Base-by-base conservation (phyloP, 768 basidiomycete genomes). In the Rhodosporidiobolus odoratus region DNA sequence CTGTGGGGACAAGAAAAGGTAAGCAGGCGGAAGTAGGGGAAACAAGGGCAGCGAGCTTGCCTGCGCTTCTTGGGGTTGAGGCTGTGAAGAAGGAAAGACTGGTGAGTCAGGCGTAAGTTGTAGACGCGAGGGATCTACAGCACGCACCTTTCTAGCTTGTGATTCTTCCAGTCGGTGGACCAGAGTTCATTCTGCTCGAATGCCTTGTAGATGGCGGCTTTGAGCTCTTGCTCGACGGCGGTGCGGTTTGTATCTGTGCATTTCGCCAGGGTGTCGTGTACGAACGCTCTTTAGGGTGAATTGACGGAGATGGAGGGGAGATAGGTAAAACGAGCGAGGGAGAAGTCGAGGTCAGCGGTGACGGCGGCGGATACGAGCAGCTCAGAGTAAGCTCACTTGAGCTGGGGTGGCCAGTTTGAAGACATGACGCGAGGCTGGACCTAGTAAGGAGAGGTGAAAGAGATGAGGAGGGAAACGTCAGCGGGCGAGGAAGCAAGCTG, bases 131-230 rank as follows among this genome's bases (percentile, higher is more conserved):
- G 45, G 9, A 27, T 13, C 7, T 10, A 25, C 1, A n/a, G 57
- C 65, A 78, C 77, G 78, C 77, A 93, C 94, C 89, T 89, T 83
- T 91, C 84, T 65, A 99, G 83, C 80, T 95, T 89, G 41, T 93
- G 85, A 40, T 85, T 88, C 16, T 84, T 82, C 96, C 96, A 99
- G 80, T 98, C 92, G 66, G 89, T 95, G n/a, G 90, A 89, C 86
- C 90, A 89, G 34, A 98, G 84, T 2, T 89, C 85, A 79, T 90
- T 87, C 78, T 86, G 84, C 71, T 86, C 84, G 82, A 91, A 95
- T 80, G 92, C 88, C 75, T 92, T 86, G 85, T 90, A 89, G 80
- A 99, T 96, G 85, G 92, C 89, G 87, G 90, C 86, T 86, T 92
- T 93, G 78, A 99, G 82, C 84, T 99, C 96, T 69, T 89, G 85